phyloP scores from a whole-genome alignment of 371 early-diverging fungal species.

The Apophysomyces sp. region DNA sequence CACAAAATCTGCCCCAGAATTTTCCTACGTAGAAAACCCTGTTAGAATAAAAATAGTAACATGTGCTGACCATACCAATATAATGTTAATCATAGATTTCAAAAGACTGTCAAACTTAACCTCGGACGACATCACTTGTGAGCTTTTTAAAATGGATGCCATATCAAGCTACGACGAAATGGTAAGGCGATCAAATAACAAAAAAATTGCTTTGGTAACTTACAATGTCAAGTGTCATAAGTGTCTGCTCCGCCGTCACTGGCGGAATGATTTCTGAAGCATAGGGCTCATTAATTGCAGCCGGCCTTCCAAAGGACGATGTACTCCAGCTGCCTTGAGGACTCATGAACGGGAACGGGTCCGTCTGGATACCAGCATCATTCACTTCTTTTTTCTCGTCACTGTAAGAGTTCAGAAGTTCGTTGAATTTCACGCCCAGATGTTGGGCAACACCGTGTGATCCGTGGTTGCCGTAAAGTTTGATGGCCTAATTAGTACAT shows the following conservation, averaged over 20 bases:
- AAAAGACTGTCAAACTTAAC: constrained; percentile 42
- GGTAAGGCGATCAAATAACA: not conserved
- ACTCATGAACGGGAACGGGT: constrained; percentile 40
- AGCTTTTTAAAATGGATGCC: constrained; percentile 49
- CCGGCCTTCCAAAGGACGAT: constrained; percentile 20
- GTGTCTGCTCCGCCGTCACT: constrained; percentile 41
- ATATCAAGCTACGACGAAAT: constrained; percentile 23
- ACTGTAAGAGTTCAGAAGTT: constrained; percentile 21
- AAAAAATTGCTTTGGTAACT: constrained; percentile 4
- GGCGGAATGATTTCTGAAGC: constrained; percentile 34
- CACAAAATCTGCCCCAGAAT: constrained; percentile 46
- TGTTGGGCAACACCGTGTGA: constrained; percentile 46
- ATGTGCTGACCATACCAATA: constrained; percentile 5
- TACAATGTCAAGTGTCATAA: constrained; percentile 44
- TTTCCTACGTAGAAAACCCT: constrained; percentile 12
- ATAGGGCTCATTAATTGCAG: constrained; percentile 30
- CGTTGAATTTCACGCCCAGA: constrained; percentile 20
- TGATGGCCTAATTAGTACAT: constrained; percentile 16
- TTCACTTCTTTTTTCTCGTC: constrained; percentile 29
- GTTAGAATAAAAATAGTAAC: not conserved
- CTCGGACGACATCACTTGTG: constrained; percentile 49
- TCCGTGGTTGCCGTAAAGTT: constrained; percentile 28
- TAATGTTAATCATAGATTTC: constrained; percentile 44
- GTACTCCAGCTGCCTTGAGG: constrained; percentile 36
- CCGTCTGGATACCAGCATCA: constrained; percentile 41